phyloP scores from a whole-genome alignment of 1,139 yeast genomes.

The Magnusiomyces paraingens region DNA sequence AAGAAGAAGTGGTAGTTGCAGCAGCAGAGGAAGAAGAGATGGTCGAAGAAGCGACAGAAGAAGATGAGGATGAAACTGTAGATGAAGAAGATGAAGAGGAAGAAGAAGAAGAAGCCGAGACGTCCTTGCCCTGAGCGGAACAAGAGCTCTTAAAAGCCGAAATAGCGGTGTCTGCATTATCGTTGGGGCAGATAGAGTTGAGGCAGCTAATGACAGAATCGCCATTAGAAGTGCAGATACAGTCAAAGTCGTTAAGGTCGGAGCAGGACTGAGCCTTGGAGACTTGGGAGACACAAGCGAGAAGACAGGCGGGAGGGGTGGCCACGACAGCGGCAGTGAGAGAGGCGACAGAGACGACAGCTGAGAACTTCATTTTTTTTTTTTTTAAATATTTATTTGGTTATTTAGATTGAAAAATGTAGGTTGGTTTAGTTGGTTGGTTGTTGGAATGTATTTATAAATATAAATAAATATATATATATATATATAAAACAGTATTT shows the following conservation, averaged over 20 bases:
- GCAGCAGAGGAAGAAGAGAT: slow-evolving; percentile 3
- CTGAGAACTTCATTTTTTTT: slow-evolving; percentile 32
- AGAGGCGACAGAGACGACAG: slow-evolving; percentile 47
- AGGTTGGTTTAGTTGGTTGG: too few species aligned
- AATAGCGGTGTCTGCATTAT: slow-evolving; percentile 50
- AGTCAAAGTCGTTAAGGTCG: slow-evolving; percentile 54
- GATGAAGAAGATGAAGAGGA: slow-evolving; percentile 30
- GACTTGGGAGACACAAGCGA: slow-evolving; percentile 79
- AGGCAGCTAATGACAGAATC: slow-evolving; percentile 53
- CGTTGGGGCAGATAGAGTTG: slow-evolving; percentile 58
- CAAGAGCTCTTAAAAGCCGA: slow-evolving; percentile 45
- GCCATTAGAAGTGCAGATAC: slow-evolving; percentile 56
- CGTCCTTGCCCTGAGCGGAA: slow-evolving; percentile 26
- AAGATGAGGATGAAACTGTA: slow-evolving; percentile 27
- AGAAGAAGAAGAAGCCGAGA: slow-evolving; percentile 32
- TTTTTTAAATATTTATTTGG: too few species aligned
- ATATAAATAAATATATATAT: too few species aligned
- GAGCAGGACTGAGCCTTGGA: slow-evolving; percentile 50
- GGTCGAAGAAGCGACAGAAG: slow-evolving; percentile 5
- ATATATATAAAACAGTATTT: too few species aligned
- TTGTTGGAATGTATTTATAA: too few species aligned
- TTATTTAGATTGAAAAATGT: too few species aligned
- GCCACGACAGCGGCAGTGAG: slow-evolving; percentile 42
- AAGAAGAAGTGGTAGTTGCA: slow-evolving; percentile 7
- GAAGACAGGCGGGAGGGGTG: slow-evolving; percentile 73